Evolutionary conservation across 352 stramenopile species (phyloP).

Genomic region (Phytopythium kandeliae): DNA sequence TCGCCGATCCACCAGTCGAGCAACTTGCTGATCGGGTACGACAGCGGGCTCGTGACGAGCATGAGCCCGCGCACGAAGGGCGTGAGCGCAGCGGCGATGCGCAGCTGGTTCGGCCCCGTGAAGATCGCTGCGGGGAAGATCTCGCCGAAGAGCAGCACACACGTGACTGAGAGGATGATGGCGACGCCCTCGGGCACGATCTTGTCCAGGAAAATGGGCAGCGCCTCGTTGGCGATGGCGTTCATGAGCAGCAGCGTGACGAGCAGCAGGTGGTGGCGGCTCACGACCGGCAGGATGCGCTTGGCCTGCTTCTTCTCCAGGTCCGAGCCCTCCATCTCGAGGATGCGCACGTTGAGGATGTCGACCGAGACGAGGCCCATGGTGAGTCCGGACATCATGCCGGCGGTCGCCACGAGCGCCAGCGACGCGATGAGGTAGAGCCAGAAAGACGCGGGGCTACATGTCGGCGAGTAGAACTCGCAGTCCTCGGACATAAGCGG

Average conservation of each 20-base stretch:
- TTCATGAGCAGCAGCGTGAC: constrained; percentile 95
- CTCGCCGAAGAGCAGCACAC: constrained; percentile 95
- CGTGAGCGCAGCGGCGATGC: constrained; percentile 75
- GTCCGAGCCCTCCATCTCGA: constrained; percentile 65
- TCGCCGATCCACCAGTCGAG: constrained; percentile 87
- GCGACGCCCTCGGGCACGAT: constrained; percentile 79
- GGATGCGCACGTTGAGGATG: constrained; percentile 77
- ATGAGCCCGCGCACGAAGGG: constrained; percentile 88
- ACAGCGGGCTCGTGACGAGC: constrained; percentile 80
- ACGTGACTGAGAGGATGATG: constrained; percentile 92
- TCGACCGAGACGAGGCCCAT: constrained; percentile 73
- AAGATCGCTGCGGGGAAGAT: constrained; percentile 94
- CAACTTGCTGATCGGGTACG: constrained; percentile 88
- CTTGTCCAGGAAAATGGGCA: constrained; percentile 92
- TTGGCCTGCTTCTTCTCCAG: constrained; percentile 70
- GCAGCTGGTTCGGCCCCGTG: constrained; percentile 91
- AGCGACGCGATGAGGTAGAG: constrained; percentile 40
- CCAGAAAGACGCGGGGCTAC: constrained; percentile 61
- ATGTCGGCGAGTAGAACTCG: constrained; percentile 61
- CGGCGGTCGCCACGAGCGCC: constrained; percentile 42
- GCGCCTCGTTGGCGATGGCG: constrained; percentile 88
- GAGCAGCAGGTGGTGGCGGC: constrained; percentile 89
- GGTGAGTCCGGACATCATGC: constrained; percentile 73
- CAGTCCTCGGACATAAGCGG: constrained; percentile 30
- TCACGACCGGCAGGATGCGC: constrained; percentile 84